These are phyloP conservation scores for Pseudocercospora eumusae DNA, from an alignment of 2,329 filamentous ascomycete species.

Conservation along the genomic window DNA sequence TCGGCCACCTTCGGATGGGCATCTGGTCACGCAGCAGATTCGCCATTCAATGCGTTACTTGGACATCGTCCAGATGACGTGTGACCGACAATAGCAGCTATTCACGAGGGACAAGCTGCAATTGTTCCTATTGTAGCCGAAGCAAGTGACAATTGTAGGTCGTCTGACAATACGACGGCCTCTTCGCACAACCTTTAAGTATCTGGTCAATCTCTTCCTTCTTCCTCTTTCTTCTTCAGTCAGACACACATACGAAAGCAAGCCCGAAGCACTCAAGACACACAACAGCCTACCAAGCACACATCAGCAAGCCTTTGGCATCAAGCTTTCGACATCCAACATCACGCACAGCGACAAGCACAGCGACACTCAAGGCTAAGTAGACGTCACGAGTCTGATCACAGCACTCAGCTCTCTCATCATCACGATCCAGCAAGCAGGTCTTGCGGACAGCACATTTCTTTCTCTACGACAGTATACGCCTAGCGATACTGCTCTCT, in stretches of 20 bases:
- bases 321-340: not conserved
- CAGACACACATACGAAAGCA: constrained; percentile 8
- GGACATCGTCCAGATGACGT: constrained; percentile 4
- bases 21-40: constrained; percentile 7
- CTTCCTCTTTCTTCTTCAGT: constrained; percentile 7
- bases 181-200: not conserved
- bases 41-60: constrained; percentile 4
- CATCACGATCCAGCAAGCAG: not conserved
- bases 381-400: not conserved
- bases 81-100: constrained; percentile 19
- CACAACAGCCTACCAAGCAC: not conserved
- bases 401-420: not conserved
- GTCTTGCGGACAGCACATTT: not conserved
- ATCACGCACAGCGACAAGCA: not conserved
- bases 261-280: constrained; percentile 5
- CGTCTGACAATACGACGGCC: constrained; percentile 16
- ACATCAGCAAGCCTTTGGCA: not conserved
- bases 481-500: not conserved
- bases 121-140: constrained; percentile 13
- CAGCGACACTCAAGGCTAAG: constrained; percentile 5
- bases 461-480: not conserved
- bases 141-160: constrained; percentile 15
- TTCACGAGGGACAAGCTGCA: constrained; percentile 14
- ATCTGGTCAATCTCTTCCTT: not conserved
- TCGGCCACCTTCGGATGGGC: constrained; percentile 1